These are phyloP conservation scores for Boletus coccyginus DNA, from an alignment of 768 basidiomycete genomes.

Conservation along the genomic window DNA sequence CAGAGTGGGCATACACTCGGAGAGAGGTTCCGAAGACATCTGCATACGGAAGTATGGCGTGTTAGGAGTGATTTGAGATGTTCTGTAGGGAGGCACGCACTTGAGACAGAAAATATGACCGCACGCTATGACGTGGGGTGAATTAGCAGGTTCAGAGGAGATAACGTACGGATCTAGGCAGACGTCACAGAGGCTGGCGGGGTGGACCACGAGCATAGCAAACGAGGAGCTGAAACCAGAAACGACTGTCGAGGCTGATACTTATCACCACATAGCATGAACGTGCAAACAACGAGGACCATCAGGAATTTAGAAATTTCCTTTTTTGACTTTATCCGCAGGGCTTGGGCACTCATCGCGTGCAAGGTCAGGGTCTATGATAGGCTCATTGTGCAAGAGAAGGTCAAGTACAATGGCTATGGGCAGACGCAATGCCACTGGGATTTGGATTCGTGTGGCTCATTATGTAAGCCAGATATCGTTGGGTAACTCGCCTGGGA, in stretches of 20 bases:
- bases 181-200: slow-evolving; percentile 72
- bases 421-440: too few species aligned
- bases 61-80: slow-evolving; percentile 11
- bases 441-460: too few species aligned
- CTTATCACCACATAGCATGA: slow-evolving; percentile 33
- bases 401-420: too few species aligned
- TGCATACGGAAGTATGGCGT: slow-evolving; percentile 22
- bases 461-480: too few species aligned
- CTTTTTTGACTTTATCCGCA: too few species aligned
- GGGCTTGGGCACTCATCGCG: too few species aligned
- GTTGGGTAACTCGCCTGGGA: too few species aligned
- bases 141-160: slow-evolving; percentile 41
- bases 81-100: slow-evolving; percentile 41
- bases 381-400: too few species aligned
- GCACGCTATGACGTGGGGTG: slow-evolving; percentile 71
- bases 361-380: too few species aligned
- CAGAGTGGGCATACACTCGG: slow-evolving; percentile 64
- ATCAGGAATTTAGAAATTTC: too few species aligned
- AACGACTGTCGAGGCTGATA: slow-evolving; percentile 19
- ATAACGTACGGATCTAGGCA: slow-evolving; percentile 61
- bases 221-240: slow-evolving; percentile 26
- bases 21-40: slow-evolving; percentile 52
- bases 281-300: slow-evolving; percentile 28
- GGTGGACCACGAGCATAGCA: slow-evolving; percentile 61
- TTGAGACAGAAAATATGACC: slow-evolving; percentile 73